Evolutionary conservation across 495 filamentous ascomycete genomes (phyloP), one percentile per base, ranked within the genome.

Genomic region (Penicillium chermesinum): DNA sequence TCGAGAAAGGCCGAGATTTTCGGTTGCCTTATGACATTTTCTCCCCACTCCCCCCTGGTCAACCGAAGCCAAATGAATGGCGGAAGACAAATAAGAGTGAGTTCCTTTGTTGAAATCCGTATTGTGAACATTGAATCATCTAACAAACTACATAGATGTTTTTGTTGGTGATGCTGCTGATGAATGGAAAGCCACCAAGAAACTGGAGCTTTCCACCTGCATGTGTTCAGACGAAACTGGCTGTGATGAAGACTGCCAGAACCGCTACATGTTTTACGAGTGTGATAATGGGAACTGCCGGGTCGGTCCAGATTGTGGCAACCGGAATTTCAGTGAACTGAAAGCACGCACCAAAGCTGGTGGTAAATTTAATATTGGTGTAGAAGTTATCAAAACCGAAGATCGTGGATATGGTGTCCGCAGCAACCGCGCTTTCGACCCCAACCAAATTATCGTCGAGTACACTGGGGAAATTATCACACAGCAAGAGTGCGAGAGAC

Each of bases 391-490:
- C 67, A 89, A 95, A 69, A 97, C 94, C 7, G 52, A 58, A 13
- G 89, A 95, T 70, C 82, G 89, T 41, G 93, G 93, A 20, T 95
- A 88, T 64, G 93, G 93, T 36, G 86, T 98, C 16, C 84, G 93
- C 43, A 86, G 84, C 54, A 95, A 91, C 63, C 84, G 93, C 34
- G 84, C 81, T 46, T 98, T 95, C 57, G 79, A 86, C 33, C 78
- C 91, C 0, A 83, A 90, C 57, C 90, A 97, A 71, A 94, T 98
- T 63, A 96, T 98, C 58, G 88, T 96, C 66, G 93, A 98, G 61
- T 98, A 98, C 61, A 89, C 88, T 7, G 93, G 93, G 32, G 93
- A 98, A 69, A 96, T 98, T 47, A 91, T 98, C 59, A 95, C 89
- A 0, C 87, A 91, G 55, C 82, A 84, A 30, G 94, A 97, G 64